These are phyloP conservation scores for Cichorium intybus DNA, from an alignment of 140 eudicot species.

Conservation along the genomic window DNA sequence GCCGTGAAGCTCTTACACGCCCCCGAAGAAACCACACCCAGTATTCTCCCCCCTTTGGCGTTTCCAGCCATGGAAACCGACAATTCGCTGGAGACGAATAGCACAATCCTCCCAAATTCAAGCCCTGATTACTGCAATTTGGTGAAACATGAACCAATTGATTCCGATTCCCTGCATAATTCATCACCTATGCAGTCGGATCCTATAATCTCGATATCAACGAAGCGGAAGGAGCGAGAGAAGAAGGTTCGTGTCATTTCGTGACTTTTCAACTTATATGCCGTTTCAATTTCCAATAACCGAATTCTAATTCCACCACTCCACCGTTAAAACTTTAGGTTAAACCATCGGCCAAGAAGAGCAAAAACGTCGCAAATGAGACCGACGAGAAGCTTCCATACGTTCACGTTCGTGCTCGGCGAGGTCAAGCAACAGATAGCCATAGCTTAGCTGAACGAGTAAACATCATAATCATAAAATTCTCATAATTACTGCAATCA, in stretches of 20 bases:
- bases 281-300: constrained; percentile 12
- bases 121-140: constrained; percentile 11
- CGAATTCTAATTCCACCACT: neutral
- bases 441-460: constrained; percentile 98
- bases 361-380: constrained; percentile 54
- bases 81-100: constrained; percentile 26
- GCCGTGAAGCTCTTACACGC: constrained; percentile 65
- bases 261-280: neutral
- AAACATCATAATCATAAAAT: constrained; percentile 26
- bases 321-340: constrained; percentile 38
- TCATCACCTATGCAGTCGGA: constrained; percentile 50
- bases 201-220: constrained; percentile 37
- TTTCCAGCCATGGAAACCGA: constrained; percentile 29
- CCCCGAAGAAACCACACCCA: constrained; percentile 29
- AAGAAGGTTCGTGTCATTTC: constrained; percentile 49
- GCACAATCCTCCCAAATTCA: constrained; percentile 20
- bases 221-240: constrained; percentile 81
- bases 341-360: constrained; percentile 60
- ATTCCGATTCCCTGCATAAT: constrained; percentile 50
- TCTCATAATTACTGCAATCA: constrained; percentile 6
- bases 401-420: constrained; percentile 94
- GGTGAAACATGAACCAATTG: constrained; percentile 67
- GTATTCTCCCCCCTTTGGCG: constrained; percentile 32
- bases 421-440: constrained; percentile 99
- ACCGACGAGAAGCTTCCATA: constrained; percentile 77